Evolutionary conservation across 306 rosid species (phyloP).

Genomic region (Cicer pinnatifidum): DNA sequence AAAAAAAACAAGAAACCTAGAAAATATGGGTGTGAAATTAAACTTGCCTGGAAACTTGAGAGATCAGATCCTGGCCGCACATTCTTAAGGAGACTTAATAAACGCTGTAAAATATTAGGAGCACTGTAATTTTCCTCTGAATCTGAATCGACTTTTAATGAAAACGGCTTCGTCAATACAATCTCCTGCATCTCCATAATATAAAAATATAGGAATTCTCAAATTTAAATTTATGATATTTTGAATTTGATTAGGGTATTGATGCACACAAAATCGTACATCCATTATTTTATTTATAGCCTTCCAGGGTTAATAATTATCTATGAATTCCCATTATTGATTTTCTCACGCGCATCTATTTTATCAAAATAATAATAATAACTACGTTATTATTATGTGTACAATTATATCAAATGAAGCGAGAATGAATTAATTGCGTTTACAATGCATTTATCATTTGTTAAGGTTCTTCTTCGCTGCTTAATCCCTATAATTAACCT

Average conservation of each 20-base stretch:
- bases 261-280: not conserved
- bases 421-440: not conserved
- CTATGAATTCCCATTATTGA: not conserved
- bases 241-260: not conserved
- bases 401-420: not conserved
- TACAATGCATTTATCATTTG: no score
- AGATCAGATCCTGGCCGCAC: slow-evolving; percentile 79
- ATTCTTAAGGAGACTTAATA: slow-evolving; percentile 60
- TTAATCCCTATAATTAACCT: no score
- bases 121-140: slow-evolving; percentile 48
- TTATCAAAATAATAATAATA: not conserved
- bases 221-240: not conserved
- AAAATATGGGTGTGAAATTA: not conserved
- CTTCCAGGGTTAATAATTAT: not conserved
- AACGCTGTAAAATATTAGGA: slow-evolving; percentile 63
- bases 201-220: no score
- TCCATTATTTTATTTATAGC: not conserved
- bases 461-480: no score
- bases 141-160: slow-evolving; percentile 47
- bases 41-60: slow-evolving; percentile 60
- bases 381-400: not conserved
- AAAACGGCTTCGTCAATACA: slow-evolving; percentile 58
- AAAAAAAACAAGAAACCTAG: not conserved
- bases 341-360: not conserved
- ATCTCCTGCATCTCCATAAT: slow-evolving; percentile 31